Percentiles rank a stretch among this genome's conserved stretches.
phyloP scores from a whole-genome alignment of 208 protist species.

The Acanthamoeba castellanii region DNA sequence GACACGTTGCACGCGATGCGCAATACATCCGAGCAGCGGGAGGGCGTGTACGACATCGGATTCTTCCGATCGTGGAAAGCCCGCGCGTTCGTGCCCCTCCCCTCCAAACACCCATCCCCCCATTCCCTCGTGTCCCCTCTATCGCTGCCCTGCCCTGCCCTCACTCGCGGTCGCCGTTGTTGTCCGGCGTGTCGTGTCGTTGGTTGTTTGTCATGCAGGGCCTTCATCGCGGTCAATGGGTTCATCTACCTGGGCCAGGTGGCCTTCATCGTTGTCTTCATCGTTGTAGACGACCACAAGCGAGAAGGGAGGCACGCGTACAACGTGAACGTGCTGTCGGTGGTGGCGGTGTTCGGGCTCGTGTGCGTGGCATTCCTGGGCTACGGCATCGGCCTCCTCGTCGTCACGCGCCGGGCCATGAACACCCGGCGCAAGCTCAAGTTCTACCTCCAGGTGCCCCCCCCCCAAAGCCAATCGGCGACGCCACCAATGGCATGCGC shows the following conservation, averaged over 20 bases:
- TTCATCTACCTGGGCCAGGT: background rate
- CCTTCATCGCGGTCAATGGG: background rate
- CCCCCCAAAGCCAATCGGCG: background rate
- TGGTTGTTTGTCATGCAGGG: background rate
- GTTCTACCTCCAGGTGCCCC: conserved; percentile 27
- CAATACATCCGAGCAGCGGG: background rate
- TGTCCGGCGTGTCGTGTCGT: background rate
- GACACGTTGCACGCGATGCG: conserved; percentile 38
- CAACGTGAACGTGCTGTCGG: background rate
- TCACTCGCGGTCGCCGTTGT: too few relatives aligned
- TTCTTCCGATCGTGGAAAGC: background rate
- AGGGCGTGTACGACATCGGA: background rate
- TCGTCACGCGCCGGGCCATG: conserved; percentile 20
- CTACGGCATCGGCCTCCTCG: conserved; percentile 30
- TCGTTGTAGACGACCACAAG: background rate
- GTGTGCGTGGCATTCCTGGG: conserved; percentile 24
- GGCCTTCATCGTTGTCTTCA: background rate
- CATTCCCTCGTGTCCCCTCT: background rate
- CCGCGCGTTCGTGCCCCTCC: background rate
- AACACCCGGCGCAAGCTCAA: conserved; percentile 12
- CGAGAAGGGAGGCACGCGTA: background rate
- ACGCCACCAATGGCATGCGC: background rate
- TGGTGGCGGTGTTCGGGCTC: conserved; percentile 53
- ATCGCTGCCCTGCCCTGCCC: too few relatives aligned
- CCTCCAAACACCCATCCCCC: background rate